Evolutionary conservation across 768 basidiomycete genomes (phyloP).

Genomic region (Tulasnella sp.): DNA sequence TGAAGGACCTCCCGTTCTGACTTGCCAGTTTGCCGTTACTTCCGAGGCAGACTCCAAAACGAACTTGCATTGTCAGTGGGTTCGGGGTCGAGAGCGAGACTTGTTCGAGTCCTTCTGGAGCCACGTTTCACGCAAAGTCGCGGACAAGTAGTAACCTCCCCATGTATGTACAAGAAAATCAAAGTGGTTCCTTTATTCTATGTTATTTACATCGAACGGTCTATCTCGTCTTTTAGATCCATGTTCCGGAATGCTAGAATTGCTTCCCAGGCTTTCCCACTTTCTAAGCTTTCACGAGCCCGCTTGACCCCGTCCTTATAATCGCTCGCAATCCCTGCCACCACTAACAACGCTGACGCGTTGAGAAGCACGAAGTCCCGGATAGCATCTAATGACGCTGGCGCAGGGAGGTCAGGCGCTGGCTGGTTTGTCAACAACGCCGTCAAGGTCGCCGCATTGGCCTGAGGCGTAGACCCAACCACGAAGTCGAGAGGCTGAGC

Average conservation of each 20-base stretch:
- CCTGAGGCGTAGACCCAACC: constrained; percentile 59
- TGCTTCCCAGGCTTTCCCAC: constrained; percentile 36
- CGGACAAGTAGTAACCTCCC: neutral
- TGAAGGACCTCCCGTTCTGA: constrained; percentile 22
- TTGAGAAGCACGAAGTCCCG: constrained; percentile 87
- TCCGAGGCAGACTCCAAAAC: neutral
- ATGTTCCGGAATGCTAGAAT: constrained; percentile 32
- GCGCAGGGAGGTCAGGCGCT: constrained; percentile 23
- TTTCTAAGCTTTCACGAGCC: constrained; percentile 43
- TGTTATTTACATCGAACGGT: neutral
- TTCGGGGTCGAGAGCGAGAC: constrained; percentile 47
- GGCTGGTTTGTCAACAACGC: constrained; percentile 51
- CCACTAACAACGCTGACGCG: constrained; percentile 76
- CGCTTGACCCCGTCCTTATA: constrained; percentile 63
- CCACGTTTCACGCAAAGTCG: constrained; percentile 19
- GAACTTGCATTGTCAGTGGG: constrained; percentile 51
- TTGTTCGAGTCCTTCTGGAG: constrained; percentile 35
- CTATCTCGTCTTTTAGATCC: neutral
- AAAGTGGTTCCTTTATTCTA: neutral
- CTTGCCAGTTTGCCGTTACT: neutral
- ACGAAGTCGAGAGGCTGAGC: constrained; percentile 64
- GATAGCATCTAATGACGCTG: constrained; percentile 46
- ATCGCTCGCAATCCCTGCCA: constrained; percentile 65
- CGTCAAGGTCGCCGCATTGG: constrained; percentile 72
- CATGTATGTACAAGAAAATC: constrained; percentile 6